phyloP scores from a whole-genome alignment of 306 rosid species.

The Inga leiocalycina region DNA sequence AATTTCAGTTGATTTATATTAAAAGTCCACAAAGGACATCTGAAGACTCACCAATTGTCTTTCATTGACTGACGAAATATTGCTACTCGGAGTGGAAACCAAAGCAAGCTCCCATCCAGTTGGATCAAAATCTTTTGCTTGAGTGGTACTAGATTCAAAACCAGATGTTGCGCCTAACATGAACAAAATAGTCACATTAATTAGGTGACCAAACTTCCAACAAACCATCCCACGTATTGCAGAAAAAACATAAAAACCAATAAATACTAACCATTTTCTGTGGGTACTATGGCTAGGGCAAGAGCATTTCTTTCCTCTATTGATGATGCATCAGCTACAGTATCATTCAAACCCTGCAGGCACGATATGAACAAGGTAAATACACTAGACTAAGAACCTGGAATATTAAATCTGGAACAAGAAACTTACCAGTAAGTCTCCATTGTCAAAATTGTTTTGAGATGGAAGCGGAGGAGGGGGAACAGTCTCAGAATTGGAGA shows the following conservation, averaged over 20 bases:
- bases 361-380: slow-evolving; percentile 33
- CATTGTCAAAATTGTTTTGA: slow-evolving; percentile 63
- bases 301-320: slow-evolving; percentile 93
- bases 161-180: slow-evolving; percentile 63
- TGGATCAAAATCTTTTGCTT: slow-evolving; percentile 81
- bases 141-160: slow-evolving; percentile 58
- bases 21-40: slow-evolving; percentile 8
- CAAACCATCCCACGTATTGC: slow-evolving; percentile 24
- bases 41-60: slow-evolving; percentile 84
- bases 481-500: slow-evolving; percentile 49
- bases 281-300: slow-evolving; percentile 86
- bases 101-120: slow-evolving; percentile 99
- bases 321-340: slow-evolving; percentile 58
- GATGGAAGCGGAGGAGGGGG: slow-evolving; percentile 60
- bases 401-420: slow-evolving; percentile 7
- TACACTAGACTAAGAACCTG: slow-evolving; percentile 9
- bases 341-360: slow-evolving; percentile 79
- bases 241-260: slow-evolving; percentile 30
- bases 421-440: slow-evolving; percentile 78
- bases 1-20: slow-evolving; percentile 1
- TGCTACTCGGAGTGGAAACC: slow-evolving; percentile 84
- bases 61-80: slow-evolving; percentile 82
- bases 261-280: slow-evolving; percentile 58
- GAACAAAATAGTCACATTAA: slow-evolving; percentile 30
- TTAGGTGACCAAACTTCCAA: slow-evolving; percentile 29